phyloP scores from a whole-genome alignment of 208 protist genomes.

The Phytomonas francai region DNA sequence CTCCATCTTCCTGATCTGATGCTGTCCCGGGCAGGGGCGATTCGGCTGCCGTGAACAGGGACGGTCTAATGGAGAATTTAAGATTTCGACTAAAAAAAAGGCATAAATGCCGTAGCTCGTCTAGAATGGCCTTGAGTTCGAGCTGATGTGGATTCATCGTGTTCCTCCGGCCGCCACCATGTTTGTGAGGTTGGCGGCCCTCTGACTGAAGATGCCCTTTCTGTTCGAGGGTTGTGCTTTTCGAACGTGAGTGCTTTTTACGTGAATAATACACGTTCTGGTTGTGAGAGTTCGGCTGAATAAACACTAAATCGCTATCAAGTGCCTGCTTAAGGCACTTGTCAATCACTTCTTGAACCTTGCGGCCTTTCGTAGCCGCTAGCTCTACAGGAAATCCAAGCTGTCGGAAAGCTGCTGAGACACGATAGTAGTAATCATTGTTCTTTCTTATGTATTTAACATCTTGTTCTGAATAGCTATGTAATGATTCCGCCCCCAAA shows the following conservation, averaged over 20 bases:
- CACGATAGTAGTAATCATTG: conserved; percentile 34
- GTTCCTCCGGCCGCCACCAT: neutral
- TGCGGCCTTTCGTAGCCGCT: conserved; percentile 39
- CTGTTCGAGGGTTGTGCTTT: conserved; percentile 6
- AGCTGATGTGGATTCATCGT: conserved; percentile 41
- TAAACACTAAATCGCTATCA: conserved; percentile 73
- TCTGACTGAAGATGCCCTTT: conserved; percentile 3
- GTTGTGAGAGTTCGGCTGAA: conserved; percentile 14
- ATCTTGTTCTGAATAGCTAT: neutral
- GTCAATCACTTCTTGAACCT: conserved; percentile 37
- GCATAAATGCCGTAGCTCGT: conserved; percentile 69
- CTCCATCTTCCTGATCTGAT: conserved; percentile 1
- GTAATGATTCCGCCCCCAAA: neutral
- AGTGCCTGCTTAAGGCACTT: conserved; percentile 60
- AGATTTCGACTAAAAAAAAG: conserved; percentile 59
- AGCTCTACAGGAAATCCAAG: conserved; percentile 83
- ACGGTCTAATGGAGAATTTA: conserved; percentile 79
- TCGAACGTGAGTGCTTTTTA: neutral
- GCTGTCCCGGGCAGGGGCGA: neutral
- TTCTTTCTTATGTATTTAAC: neutral
- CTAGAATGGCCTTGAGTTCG: conserved; percentile 63
- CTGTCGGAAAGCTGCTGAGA: conserved; percentile 69
- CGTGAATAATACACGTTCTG: conserved; percentile 5
- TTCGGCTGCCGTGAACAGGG: neutral
- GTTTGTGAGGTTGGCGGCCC: neutral